Evolutionary conservation across 345 rosid genomes (phyloP), one percentile per base, ranked within the genome.

Genomic region (Hibiscus syriacus): DNA sequence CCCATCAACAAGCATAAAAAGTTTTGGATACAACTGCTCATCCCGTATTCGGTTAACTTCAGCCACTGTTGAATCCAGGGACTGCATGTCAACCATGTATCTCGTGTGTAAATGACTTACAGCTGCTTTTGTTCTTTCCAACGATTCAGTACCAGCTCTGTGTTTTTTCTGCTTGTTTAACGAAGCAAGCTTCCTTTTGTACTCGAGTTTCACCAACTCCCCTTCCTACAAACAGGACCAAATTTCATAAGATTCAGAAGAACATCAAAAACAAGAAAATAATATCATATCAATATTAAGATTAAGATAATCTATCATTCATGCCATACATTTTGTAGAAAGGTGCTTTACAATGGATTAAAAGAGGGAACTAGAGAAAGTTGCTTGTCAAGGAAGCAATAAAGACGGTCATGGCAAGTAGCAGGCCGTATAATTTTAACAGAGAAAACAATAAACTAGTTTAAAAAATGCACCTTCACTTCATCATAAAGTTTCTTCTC

Each of bases 401-500:
- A 64, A 8, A 27, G 68, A 48, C 6, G 23, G 50, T 26, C 27
- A 55, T 4, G 41, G 25, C 30, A 17, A 58, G 39, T 32, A 70
- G 14, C 22, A 16, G 57, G 30, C 17, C 17, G 34, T 17, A 57
- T 12, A 60, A 67, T 22, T 16, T 25, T 14, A 48, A 34, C 46
- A 0, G 14, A 14, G 48, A 61, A 3, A 30, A 19, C 45, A 1
- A 20, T 6, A 49, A 65, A 60, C 17, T 56, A 36, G 48, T 4
- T 73, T 64, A 19, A 2, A 67, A 34, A 34, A 41, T 6, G 19
- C 79, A 91, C 98, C 99, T 91, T 91, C 27, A 94, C 97, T 88
- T 94, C 99, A 66, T 94, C 99, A 41, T 84, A 94, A 2, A 91
- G 96, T 74, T 94, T 94, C 84, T 88, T 94, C n/a, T 94, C 99